phyloP scores from a whole-genome alignment of 192 early-diverging fungal species.

The Coemansia sp. region DNA sequence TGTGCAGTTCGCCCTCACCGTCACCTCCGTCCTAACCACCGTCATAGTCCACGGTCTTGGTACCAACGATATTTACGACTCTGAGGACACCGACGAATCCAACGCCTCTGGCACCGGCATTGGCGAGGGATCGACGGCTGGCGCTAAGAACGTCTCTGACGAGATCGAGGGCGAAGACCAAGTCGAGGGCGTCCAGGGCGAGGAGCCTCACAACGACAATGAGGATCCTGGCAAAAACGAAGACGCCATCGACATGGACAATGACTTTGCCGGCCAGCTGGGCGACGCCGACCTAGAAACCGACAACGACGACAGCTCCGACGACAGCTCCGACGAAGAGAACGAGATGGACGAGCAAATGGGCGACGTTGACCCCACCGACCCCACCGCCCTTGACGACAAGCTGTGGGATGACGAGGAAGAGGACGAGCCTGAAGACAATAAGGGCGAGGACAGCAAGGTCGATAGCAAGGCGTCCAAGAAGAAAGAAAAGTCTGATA shows the following conservation, averaged over 20 bases:
- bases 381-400: conserved; percentile 89
- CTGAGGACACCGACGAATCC: conserved; percentile 57
- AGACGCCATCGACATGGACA: conserved; percentile 94
- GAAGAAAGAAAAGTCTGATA: conserved; percentile 41
- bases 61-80: conserved; percentile 68
- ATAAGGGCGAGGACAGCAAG: conserved; percentile 52
- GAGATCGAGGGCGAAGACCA: conserved; percentile 98
- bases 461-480: conserved; percentile 52
- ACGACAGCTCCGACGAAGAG: conserved; percentile 60
- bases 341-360: conserved; percentile 83
- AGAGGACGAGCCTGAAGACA: conserved; percentile 53
- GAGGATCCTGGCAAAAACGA: conserved; percentile 69
- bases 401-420: conserved; percentile 93
- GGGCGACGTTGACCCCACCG: conserved; percentile 85
- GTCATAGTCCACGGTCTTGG: conserved; percentile 87
- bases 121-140: conserved; percentile 87
- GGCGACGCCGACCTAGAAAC: conserved; percentile 85
- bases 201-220: conserved; percentile 56
- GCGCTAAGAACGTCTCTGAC: conserved; percentile 90
- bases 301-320: conserved; percentile 72
- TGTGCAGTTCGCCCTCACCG: conserved; percentile 61
- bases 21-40: conserved; percentile 25
- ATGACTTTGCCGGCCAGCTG: conserved; percentile 89
- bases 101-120: conserved; percentile 72
- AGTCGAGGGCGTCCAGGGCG: conserved; percentile 84